Evolutionary conservation across 345 rosid genomes (phyloP), one percentile per base, ranked within the genome.

Genomic region (Ricinus communis): DNA sequence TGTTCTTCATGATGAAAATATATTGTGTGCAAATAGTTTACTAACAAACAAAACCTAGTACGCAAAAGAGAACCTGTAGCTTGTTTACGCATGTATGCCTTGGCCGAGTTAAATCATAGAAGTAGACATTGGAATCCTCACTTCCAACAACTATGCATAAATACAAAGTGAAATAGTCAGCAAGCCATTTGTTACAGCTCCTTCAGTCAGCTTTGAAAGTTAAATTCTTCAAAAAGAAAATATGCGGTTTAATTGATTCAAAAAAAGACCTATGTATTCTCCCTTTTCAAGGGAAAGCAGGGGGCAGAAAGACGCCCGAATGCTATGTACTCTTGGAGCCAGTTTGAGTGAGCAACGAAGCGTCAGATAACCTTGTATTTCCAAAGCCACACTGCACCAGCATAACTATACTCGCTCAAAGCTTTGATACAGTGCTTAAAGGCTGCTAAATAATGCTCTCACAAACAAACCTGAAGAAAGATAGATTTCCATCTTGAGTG

Each of bases 41-140:
- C 14, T 36, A 28, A 54, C 49, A 22, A 47, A 38, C 10, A n/a
- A 55, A 46, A 55, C 27, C 55, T 30, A n/a, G 21, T 4, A 21
- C 21, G 21, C 7, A 31, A n/a, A 24, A 18, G 40, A 61, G 67
- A 69, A 95, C 99, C 99, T 92, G 99, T 60, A 92, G 87, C 85
- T 92, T 92, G 90, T 95, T 95, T 62, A 95, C 97, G 27, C 96
- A 90, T 14, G 97, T 85, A 82, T 92, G 88, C 77, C 76, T 92
- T 14, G 97, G 97, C 70, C 88, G 87, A 41, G 97, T 92, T 65
- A 92, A 79, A 79, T 95, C 96, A 24, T 95, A 95, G 82, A 95
- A 90, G 84, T 90, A 89, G 38, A 95, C 96, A 55, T 88, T 92
- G 12, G 99, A 86, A 87, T 95, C 97, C 79, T 95, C 97, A 40